Base-by-base conservation (phyloP, 2,329 filamentous ascomycete genomes). In the Ophiostoma montium region DNA sequence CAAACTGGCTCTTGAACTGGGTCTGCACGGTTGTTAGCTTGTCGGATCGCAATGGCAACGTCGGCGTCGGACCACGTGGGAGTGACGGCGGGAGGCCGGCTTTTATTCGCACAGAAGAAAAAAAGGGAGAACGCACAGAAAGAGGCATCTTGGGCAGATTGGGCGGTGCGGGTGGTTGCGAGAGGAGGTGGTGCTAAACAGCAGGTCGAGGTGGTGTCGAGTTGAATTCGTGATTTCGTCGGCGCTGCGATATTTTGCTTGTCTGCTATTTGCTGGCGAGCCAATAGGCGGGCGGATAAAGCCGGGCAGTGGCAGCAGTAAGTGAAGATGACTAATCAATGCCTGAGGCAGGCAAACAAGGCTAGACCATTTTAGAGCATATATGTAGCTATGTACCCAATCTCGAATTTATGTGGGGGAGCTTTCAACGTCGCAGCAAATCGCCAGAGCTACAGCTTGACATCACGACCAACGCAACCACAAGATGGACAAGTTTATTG, bases 401-500 rank as follows among this genome's bases (percentile, higher is more conserved):
- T 42, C 39, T 42, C 27, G 21, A 41, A 41, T 2, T 27, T 5
- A 42, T 30, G 23, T 42, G 39, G 39, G 39, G n/a, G 19, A 41
- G 21, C 38, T 41, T 42, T 15, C 13, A 35, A n/a, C 13, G 33
- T 35, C 8, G 15, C 6, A 15, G 19, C 36, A 41, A 41, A 19
- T n/a, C n/a, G n/a, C n/a, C n/a, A n/a, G n/a, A n/a, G n/a, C n/a
- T n/a, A n/a, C n/a, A n/a, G n/a, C n/a, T n/a, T n/a, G n/a, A n/a
- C n/a, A n/a, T 12, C 9, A 18, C 39, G n/a, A 31, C 23, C n/a
- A 42, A 23, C 19, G 18, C 19, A 19, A 23, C 19, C 16, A 41
- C 18, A 30, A 21, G 35, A 85, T 85, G 81, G 76, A 85, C 55
- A 71, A 71, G 43, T 66, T 73, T 45, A 70, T 85, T 7, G 77